Evolutionary conservation across 129 eudicot genomes (phyloP).

Genomic region (Erigeron canadensis): DNA sequence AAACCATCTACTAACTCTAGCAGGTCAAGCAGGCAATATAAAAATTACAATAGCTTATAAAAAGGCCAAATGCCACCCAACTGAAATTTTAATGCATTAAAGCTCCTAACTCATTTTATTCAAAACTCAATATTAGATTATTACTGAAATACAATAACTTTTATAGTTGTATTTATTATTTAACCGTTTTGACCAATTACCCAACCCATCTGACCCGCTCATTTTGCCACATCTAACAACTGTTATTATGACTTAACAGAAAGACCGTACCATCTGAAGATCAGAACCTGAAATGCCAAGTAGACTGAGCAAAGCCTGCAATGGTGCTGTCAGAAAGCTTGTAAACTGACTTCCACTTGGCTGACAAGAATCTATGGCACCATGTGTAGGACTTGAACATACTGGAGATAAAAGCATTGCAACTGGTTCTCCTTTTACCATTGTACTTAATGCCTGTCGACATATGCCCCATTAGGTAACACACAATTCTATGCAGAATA

Average conservation of each 20-base stretch:
- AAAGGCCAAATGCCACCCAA: neutral
- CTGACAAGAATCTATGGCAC: slow-evolving; percentile 56
- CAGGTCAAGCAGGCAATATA: neutral
- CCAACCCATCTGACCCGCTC: neutral
- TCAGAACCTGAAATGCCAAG: slow-evolving; percentile 77
- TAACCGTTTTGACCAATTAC: neutral
- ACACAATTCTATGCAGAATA: slow-evolving; percentile 1
- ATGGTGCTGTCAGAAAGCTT: slow-evolving; percentile 78
- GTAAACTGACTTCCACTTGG: slow-evolving; percentile 80
- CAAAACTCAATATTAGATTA: neutral
- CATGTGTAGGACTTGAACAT: slow-evolving; percentile 48
- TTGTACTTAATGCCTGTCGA: slow-evolving; percentile 55
- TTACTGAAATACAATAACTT: neutral
- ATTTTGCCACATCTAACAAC: neutral
- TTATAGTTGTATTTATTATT: neutral
- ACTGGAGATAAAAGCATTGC: slow-evolving; percentile 85
- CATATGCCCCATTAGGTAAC: neutral
- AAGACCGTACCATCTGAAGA: slow-evolving; percentile 51
- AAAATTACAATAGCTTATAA: neutral
- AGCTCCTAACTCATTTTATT: neutral
- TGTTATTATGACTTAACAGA: slow-evolving; percentile 2
- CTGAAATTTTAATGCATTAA: neutral
- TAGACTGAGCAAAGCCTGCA: slow-evolving; percentile 76
- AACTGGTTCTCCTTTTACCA: slow-evolving; percentile 75
- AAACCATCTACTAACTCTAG: neutral